phyloP scores from a whole-genome alignment of 169 alveolate genomes.

The Cryptosporidium sp. region DNA sequence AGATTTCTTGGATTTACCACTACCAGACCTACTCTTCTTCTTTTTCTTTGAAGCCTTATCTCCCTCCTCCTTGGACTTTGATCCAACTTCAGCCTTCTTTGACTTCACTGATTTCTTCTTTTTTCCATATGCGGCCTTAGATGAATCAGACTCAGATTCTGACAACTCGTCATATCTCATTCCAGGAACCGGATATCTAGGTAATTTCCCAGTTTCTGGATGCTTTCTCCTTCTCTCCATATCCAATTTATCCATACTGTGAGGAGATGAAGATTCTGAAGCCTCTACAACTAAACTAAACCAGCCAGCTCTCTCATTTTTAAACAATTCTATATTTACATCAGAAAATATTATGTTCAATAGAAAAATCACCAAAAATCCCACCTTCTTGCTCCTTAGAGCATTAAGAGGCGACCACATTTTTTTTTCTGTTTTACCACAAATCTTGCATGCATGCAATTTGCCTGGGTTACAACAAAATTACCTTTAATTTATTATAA shows the following conservation, averaged over 20 bases:
- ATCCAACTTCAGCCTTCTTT: not conserved
- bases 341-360: not conserved
- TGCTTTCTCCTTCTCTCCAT: conserved; percentile 3
- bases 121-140: not conserved
- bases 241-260: conserved; percentile 18
- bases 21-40: not conserved
- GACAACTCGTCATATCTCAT: conserved; percentile 49
- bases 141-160: not conserved
- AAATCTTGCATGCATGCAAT: conserved; percentile 15
- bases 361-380: conserved; percentile 6
- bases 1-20: not conserved
- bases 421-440: not conserved
- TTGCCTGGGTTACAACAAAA: not conserved
- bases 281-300: not conserved
- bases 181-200: conserved; percentile 50
- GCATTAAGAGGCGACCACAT: conserved; percentile 1
- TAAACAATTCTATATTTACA: not conserved
- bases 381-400: conserved; percentile 2
- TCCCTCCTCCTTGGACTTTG: not conserved
- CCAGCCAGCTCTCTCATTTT: not conserved
- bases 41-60: not conserved
- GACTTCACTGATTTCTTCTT: not conserved
- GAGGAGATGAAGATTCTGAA: conserved; percentile 18
- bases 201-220: conserved; percentile 26
- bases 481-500: not conserved